Evolutionary conservation across 148 eudicot genomes (phyloP).

Genomic region (Fagopyrum homotropicum): DNA sequence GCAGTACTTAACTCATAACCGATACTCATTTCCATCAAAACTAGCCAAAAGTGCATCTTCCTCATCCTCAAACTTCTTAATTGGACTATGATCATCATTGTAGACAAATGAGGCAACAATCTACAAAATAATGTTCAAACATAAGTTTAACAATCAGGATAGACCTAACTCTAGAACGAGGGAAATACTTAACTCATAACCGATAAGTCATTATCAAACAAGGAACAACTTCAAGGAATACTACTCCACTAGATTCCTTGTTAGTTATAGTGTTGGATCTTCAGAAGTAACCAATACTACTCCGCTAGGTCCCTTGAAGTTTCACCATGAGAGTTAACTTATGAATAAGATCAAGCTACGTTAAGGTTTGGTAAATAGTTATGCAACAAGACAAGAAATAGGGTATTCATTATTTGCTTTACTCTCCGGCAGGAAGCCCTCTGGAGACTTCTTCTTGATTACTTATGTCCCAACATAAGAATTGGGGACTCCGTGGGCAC

Average conservation of each 20-base stretch:
- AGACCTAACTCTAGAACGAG: not conserved
- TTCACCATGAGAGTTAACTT: not conserved
- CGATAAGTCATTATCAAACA: constrained; percentile 17
- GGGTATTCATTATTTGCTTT: constrained; percentile 20
- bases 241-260: constrained; percentile 10
- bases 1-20: constrained; percentile 40
- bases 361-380: no score
- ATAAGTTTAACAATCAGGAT: constrained; percentile 2
- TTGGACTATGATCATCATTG: constrained; percentile 53
- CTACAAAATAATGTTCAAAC: constrained; percentile 20
- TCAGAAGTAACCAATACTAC: constrained; percentile 31
- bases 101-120: constrained; percentile 73
- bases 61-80: constrained; percentile 50
- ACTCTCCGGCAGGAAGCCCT: constrained; percentile 21
- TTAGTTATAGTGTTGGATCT: constrained; percentile 2
- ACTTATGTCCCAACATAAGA: constrained; percentile 16
- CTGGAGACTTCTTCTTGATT: constrained; percentile 16
- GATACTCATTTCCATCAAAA: constrained; percentile 60
- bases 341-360: no score
- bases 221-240: constrained; percentile 8
- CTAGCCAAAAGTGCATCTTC: constrained; percentile 70
- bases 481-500: constrained; percentile 16
- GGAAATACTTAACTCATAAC: constrained; percentile 16
- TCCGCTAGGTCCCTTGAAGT: constrained; percentile 20
- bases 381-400: no score